Conservation (phyloP, 768 basidiomycete species). For the Sarcodon sp. region DNA sequence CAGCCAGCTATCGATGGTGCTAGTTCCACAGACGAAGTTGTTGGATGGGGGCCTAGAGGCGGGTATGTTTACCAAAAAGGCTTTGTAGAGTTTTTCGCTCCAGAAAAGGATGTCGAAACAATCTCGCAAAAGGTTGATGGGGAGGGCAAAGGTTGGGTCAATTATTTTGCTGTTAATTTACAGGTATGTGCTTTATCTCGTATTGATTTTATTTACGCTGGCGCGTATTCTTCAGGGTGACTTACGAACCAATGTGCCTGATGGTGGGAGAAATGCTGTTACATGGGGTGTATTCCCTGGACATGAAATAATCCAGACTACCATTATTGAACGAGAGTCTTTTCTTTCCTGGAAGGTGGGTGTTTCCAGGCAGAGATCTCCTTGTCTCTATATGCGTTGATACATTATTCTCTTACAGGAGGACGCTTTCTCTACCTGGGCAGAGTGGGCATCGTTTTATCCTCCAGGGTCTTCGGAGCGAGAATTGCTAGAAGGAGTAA, state of each 20-base stretch:
- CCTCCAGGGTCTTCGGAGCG: constrained; percentile 64
- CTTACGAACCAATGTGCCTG: constrained; percentile 63
- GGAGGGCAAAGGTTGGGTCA: constrained; percentile 53
- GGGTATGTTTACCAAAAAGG: constrained; percentile 97
- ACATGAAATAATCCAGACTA: constrained; percentile 91
- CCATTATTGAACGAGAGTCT: constrained; percentile 90
- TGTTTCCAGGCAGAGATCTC: neutral
- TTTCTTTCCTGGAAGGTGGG: constrained; percentile 95
- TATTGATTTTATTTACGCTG: neutral
- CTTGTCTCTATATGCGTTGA: neutral
- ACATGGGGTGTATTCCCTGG: constrained; percentile 99
- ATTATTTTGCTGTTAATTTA: constrained; percentile 78
- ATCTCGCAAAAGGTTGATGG: constrained; percentile 46
- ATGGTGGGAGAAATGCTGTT: constrained; percentile 81
- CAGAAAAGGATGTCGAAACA: constrained; percentile 36
- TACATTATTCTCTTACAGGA: constrained; percentile 37
- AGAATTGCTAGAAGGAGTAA: constrained; percentile 55
- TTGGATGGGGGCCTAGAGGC: constrained; percentile 89
- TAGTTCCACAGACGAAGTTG: constrained; percentile 56
- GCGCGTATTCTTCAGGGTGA: constrained; percentile 46
- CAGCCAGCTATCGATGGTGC: constrained; percentile 88
- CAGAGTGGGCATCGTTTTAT: constrained; percentile 86
- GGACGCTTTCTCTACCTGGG: constrained; percentile 94
- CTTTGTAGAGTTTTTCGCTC: constrained; percentile 94
- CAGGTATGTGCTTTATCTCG: constrained; percentile 31